phyloP scores from a whole-genome alignment of 2,329 filamentous ascomycete species.

The Pseudogymnoascus sp. region DNA sequence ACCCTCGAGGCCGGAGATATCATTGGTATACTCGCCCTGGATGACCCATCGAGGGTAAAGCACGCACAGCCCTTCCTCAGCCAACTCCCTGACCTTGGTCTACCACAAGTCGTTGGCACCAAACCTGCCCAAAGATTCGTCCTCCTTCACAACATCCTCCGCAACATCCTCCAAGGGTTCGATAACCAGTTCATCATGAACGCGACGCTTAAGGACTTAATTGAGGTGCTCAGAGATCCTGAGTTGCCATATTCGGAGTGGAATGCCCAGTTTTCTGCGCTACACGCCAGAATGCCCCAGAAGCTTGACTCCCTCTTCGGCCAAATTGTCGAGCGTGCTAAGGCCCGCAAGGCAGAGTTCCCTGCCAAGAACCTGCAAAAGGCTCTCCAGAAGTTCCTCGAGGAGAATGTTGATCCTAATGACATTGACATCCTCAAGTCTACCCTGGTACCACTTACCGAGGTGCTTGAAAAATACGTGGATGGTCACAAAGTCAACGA shows the following conservation, averaged over 20 bases:
- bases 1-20: slow-evolving; percentile 97
- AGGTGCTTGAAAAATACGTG: slow-evolving; percentile 71
- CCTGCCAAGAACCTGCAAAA: slow-evolving; percentile 82
- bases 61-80: slow-evolving; percentile 90
- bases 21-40: slow-evolving; percentile 89
- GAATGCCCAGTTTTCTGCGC: slow-evolving; percentile 88
- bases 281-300: slow-evolving; percentile 95
- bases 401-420: slow-evolving; percentile 68
- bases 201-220: slow-evolving; percentile 74
- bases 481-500: slow-evolving; percentile 91
- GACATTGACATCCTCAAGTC: slow-evolving; percentile 70
- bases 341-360: slow-evolving; percentile 75
- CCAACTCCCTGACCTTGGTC: slow-evolving; percentile 79
- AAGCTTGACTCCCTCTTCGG: slow-evolving; percentile 79
- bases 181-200: slow-evolving; percentile 98
- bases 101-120: slow-evolving; percentile 78
- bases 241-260: slow-evolving; percentile 95
- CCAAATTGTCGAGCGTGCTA: slow-evolving; percentile 79
- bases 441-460: slow-evolving; percentile 67
- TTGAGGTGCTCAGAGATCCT: slow-evolving; percentile 82
- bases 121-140: slow-evolving; percentile 88
- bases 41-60: slow-evolving; percentile 94
- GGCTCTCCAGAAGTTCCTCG: slow-evolving; percentile 79
- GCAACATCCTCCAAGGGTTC: slow-evolving; percentile 85
- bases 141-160: slow-evolving; percentile 68